These are phyloP conservation scores for Agrostemma githago DNA, from an alignment of 148 eudicot species.

Conservation along the genomic window DNA sequence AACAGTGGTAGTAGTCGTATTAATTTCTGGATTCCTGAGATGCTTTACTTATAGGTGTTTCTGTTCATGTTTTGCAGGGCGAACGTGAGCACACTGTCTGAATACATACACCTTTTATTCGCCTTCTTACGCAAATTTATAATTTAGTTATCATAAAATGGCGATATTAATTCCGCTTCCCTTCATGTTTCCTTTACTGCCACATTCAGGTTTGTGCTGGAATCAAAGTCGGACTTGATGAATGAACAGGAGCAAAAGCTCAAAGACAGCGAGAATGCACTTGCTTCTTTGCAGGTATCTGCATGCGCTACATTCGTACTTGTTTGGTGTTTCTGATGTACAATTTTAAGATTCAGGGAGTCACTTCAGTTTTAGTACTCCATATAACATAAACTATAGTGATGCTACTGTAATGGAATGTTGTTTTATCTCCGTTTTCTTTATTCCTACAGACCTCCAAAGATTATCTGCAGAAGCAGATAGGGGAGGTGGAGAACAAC, in stretches of 20 bases:
- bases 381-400: neutral
- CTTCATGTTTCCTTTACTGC: slow-evolving; percentile 9
- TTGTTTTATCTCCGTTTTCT: neutral
- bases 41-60: slow-evolving; percentile 10
- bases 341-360: too few species aligned
- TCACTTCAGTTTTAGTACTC: neutral
- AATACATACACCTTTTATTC: slow-evolving; percentile 17
- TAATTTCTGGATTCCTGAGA: neutral
- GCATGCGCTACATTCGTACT: neutral
- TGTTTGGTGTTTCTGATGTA: neutral
- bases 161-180: neutral
- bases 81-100: slow-evolving; percentile 65
- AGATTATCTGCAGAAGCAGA: slow-evolving; percentile 95
- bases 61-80: slow-evolving; percentile 54
- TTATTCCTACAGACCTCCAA: slow-evolving; percentile 65
- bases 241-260: slow-evolving; percentile 78
- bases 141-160: neutral
- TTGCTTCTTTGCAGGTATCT: slow-evolving; percentile 75
- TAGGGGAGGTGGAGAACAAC: slow-evolving; percentile 80
- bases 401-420: neutral
- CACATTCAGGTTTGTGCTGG: slow-evolving; percentile 72
- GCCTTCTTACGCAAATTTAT: slow-evolving; percentile 1
- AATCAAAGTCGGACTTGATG: slow-evolving; percentile 76
- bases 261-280: slow-evolving; percentile 78
- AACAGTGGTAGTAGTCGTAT: neutral